These are phyloP conservation scores for Leccinum angustisporum DNA, from an alignment of 1,284 basidiomycete genomes.

Conservation along the genomic window DNA sequence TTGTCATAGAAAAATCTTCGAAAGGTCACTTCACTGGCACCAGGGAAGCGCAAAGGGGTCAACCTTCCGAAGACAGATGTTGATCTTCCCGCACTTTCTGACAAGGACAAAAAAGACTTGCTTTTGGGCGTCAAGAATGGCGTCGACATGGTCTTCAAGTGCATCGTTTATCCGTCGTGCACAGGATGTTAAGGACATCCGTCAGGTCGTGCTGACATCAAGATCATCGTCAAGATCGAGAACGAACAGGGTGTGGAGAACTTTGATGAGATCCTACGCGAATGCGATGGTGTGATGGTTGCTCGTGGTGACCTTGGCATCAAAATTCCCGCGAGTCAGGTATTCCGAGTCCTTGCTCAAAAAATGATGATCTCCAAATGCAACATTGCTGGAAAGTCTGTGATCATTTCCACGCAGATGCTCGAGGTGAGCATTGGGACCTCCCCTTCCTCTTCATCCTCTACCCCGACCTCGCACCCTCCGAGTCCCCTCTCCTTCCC, in stretches of 20 bases:
- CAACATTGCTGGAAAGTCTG: conserved; percentile 95
- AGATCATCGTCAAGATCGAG: conserved; percentile 98
- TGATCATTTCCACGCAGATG: conserved; percentile 99
- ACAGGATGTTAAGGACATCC: conserved; percentile 90
- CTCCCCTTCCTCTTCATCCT: too few species aligned
- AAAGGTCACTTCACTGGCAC: conserved; percentile 93
- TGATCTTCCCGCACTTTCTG: conserved; percentile 96
- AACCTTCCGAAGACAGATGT: conserved; percentile 98
- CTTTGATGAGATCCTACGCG: conserved; percentile 95
- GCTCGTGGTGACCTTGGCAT: conserved; percentile 98
- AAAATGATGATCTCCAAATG: conserved; percentile 99
- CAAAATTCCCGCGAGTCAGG: conserved; percentile 96
- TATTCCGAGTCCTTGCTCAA: conserved; percentile 96
- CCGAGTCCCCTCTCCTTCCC: too few species aligned
- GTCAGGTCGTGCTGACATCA: conserved; percentile 86
- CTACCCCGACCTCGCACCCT: too few species aligned
- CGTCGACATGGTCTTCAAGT: conserved; percentile 99
- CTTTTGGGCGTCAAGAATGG: conserved; percentile 95
- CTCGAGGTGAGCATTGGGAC: conserved; percentile 89
- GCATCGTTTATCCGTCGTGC: conserved; percentile 95
- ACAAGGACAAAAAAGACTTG: conserved; percentile 97
- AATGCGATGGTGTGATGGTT: conserved; percentile 97
- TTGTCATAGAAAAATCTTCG: conserved; percentile 76
- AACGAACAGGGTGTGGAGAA: conserved; percentile 97
- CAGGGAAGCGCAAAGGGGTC: conserved; percentile 98